Percentiles rank a stretch among this genome's conserved stretches.
phyloP scores from a whole-genome alignment of 1,284 basidiomycete genomes.

The Ustilago bromivora region DNA sequence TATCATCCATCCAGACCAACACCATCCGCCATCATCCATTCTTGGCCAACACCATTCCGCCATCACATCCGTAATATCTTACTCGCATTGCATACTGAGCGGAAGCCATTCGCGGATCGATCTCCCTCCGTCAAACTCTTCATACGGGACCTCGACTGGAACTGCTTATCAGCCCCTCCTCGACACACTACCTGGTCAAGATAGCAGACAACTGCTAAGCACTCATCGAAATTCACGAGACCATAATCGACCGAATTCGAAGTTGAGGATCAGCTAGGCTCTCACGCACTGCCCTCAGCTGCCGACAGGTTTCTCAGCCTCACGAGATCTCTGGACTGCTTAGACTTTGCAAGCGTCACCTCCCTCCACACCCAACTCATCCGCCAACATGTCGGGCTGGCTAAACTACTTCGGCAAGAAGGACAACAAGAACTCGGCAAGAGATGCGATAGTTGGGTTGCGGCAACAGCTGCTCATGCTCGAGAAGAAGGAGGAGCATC shows the following conservation, averaged over 20 bases:
- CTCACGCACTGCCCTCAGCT: not conserved
- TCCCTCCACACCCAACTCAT: not conserved
- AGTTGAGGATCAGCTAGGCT: not conserved
- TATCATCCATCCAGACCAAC: not conserved
- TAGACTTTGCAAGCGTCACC: not conserved
- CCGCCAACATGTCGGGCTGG: conserved; percentile 67
- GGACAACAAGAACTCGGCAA: conserved; percentile 68
- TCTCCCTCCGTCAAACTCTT: not conserved
- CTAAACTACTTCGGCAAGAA: conserved; percentile 66
- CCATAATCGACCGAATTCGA: not conserved
- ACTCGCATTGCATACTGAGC: not conserved
- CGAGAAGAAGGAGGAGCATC: conserved; percentile 98
- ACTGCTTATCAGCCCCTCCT: not conserved
- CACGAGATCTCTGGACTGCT: not conserved
- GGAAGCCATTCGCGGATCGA: not conserved
- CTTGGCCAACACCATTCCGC: not conserved
- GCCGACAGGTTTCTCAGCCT: not conserved
- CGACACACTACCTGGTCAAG: not conserved
- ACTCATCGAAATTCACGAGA: not conserved
- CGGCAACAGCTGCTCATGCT: conserved; percentile 79
- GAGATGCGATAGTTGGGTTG: conserved; percentile 72
- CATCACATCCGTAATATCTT: not conserved
- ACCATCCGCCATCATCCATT: not conserved
- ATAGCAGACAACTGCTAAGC: not conserved
- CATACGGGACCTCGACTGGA: not conserved